Evolutionary conservation across 805 yeast species (phyloP).

Genomic region (Lachancea sp.): DNA sequence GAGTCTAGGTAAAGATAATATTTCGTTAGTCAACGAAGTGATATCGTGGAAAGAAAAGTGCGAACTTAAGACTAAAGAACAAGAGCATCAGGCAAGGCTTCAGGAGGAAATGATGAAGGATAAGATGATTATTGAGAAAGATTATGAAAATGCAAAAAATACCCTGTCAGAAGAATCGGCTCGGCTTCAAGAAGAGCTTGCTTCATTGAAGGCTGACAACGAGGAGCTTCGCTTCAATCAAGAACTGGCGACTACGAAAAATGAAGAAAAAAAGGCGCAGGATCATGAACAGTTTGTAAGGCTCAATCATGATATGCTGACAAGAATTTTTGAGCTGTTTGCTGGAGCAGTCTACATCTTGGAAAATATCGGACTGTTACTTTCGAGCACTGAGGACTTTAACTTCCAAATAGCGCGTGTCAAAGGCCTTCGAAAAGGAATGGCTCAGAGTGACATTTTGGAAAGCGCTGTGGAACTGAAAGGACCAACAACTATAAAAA

Average conservation of each 20-base stretch:
- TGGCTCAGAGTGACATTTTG: slow-evolving; percentile 30
- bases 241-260: neutral
- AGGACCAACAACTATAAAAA: slow-evolving; percentile 39
- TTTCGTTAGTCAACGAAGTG: slow-evolving; percentile 12
- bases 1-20: slow-evolving; percentile 11
- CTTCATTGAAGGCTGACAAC: slow-evolving; percentile 38
- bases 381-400: slow-evolving; percentile 29
- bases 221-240: neutral
- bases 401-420: slow-evolving; percentile 60
- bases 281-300: neutral
- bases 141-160: slow-evolving; percentile 48
- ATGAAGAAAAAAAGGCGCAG: neutral
- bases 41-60: slow-evolving; percentile 12
- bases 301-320: slow-evolving; percentile 3
- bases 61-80: slow-evolving; percentile 23
- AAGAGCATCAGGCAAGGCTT: slow-evolving; percentile 33
- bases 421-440: slow-evolving; percentile 60
- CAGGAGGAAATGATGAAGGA: slow-evolving; percentile 63
- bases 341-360: slow-evolving; percentile 49
- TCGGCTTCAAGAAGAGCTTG: slow-evolving; percentile 37
- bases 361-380: slow-evolving; percentile 70
- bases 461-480: slow-evolving; percentile 32
- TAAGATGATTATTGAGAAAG: slow-evolving; percentile 58
- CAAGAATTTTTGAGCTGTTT: slow-evolving; percentile 32
- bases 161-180: slow-evolving; percentile 45